A percentile compares a stretch with the other conserved stretches of the same genome.
phyloP scores from a whole-genome alignment of 306 rosid genomes.

The Vigna unguiculata region DNA sequence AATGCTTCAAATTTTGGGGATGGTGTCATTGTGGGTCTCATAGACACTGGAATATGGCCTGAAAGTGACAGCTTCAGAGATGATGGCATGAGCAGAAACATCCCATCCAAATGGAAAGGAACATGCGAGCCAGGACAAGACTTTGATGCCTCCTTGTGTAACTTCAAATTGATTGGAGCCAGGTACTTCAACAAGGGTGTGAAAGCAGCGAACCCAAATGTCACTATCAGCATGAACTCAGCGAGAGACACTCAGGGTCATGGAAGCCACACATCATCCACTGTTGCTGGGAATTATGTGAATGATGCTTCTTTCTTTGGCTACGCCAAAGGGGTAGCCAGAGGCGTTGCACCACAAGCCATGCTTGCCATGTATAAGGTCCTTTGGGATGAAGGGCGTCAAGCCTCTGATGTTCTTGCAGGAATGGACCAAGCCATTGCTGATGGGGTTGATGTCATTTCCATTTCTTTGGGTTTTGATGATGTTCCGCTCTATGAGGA shows the following conservation, averaged over 20 bases:
- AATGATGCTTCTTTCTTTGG: slow-evolving; percentile 46
- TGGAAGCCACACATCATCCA: slow-evolving; percentile 53
- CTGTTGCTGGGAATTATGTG: slow-evolving; percentile 51
- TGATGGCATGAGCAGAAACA: slow-evolving; percentile 38
- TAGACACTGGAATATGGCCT: slow-evolving; percentile 52
- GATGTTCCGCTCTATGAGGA: slow-evolving; percentile 44
- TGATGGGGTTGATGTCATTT: slow-evolving; percentile 55
- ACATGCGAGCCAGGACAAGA: slow-evolving; percentile 56
- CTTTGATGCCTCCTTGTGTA: slow-evolving; percentile 49
- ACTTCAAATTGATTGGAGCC: slow-evolving; percentile 49
- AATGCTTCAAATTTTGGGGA: slow-evolving; percentile 46
- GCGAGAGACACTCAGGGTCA: slow-evolving; percentile 50
- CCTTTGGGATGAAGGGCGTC: slow-evolving; percentile 49
- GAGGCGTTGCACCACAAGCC: slow-evolving; percentile 50
- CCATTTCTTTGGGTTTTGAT: slow-evolving; percentile 45
- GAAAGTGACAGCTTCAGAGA: slow-evolving; percentile 57
- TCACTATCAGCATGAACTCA: slow-evolving; percentile 50
- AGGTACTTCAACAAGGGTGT: slow-evolving; percentile 54
- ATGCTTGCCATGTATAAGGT: slow-evolving; percentile 48
- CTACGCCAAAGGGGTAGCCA: slow-evolving; percentile 49
- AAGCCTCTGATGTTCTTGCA: slow-evolving; percentile 49
- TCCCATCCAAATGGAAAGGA: slow-evolving; percentile 53
- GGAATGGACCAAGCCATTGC: slow-evolving; percentile 52
- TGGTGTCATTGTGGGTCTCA: slow-evolving; percentile 44
- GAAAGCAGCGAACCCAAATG: slow-evolving; percentile 32